Evolutionary conservation across 2,329 filamentous ascomycete species (phyloP), one percentile per base, ranked within the genome.

Genomic region (Curvularia sp.): DNA sequence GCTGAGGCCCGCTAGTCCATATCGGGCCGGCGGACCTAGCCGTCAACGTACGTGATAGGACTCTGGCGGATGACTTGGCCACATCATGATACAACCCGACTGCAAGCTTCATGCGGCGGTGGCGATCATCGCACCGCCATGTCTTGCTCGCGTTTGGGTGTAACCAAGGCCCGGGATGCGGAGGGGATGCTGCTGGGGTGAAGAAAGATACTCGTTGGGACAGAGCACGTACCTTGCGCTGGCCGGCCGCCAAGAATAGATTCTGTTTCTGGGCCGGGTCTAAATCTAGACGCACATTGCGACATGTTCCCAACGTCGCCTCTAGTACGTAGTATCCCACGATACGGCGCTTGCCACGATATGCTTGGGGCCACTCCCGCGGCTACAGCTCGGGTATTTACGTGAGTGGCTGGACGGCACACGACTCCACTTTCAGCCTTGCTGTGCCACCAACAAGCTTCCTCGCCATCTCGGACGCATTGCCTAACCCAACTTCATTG

Each of bases 21-120:
- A 53, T 63, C 54, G 55, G 61, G 66, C 23, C 32, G 18, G 38
- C 51, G 15, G n/a, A 25, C 36, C 57, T 57, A 59, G 53, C 61
- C 62, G 27, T 51, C 62, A 61, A 62, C 59, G 48, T 57, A 32
- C 21, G 41, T 49, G 50, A 61, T 63, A 50, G 60, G 58, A 59
- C 57, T 55, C 36, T 45, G 59, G 55, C 55, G 54, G 59, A 55
- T 55, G 60, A 51, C 55, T 53, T 47, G 61, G 64, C 65, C 60
- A 65, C 59, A 59, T 52, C 43, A 48, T 56, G 59, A 66, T 70
- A 71, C 70, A 72, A 49, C 69, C 66, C 71, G 49, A 70, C 64
- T 71, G 64, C 57, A 49, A 27, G 47, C 56, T 50, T 56, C 51
- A 61, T 60, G 57, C 56, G 41, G 42, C 39, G 36, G 53, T 57